Conservation (phyloP, 176 grass and related monocot species). For the Carex scoparia region DNA sequence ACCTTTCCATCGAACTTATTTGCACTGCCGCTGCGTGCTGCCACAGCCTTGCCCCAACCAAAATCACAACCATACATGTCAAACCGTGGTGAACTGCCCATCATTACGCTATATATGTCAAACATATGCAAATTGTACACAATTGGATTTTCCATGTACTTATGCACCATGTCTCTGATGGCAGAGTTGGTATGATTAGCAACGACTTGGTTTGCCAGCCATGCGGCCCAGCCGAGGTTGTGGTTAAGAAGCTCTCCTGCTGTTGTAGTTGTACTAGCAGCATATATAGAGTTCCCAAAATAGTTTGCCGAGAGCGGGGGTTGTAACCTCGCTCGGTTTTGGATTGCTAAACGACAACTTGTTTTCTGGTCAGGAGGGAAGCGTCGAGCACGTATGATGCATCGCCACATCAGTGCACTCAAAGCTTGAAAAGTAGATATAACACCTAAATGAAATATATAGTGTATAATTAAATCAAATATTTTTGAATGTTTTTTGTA, state of each 20-base stretch:
- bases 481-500: neutral
- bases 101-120: conserved; percentile 24
- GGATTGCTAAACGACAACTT: conserved; percentile 24
- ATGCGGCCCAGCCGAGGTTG: conserved; percentile 55
- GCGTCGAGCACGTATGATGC: conserved; percentile 45
- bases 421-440: conserved; percentile 58
- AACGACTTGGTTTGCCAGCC: conserved; percentile 30
- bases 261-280: neutral
- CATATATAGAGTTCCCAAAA: conserved; percentile 46
- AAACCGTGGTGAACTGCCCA: conserved; percentile 68
- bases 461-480: neutral
- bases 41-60: conserved; percentile 52
- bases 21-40: conserved; percentile 45
- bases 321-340: conserved; percentile 49
- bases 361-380: conserved; percentile 24
- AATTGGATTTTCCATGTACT: conserved; percentile 31
- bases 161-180: conserved; percentile 28
- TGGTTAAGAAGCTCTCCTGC: conserved; percentile 33
- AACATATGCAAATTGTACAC: conserved; percentile 19
- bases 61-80: conserved; percentile 63
- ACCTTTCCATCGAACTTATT: conserved; percentile 65
- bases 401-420: conserved; percentile 43
- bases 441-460: neutral
- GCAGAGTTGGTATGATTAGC: conserved; percentile 41
- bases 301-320: conserved; percentile 40